Percentiles rank a stretch among this genome's conserved stretches.
phyloP scores from a whole-genome alignment of 2,329 filamentous ascomycete genomes.

The Trichoderma koningii region DNA sequence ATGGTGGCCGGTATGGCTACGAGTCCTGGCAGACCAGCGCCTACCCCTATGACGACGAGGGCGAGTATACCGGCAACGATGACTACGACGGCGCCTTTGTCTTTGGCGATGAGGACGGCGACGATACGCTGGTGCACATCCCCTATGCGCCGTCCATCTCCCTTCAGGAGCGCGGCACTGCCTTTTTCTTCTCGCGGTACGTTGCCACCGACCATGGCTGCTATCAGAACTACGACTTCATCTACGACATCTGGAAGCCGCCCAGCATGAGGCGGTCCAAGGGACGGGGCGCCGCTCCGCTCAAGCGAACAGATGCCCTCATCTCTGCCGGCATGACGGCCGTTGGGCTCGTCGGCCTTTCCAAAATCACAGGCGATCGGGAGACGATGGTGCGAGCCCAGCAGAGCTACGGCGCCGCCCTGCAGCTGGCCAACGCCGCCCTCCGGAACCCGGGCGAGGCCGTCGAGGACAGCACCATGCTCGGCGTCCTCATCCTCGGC shows the following conservation, averaged over 20 bases:
- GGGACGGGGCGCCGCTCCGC: conserved; percentile 39
- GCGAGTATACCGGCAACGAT: not conserved
- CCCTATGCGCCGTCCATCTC: conserved; percentile 31
- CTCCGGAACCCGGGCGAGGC: conserved; percentile 48
- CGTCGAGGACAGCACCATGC: conserved; percentile 54
- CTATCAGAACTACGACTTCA: conserved; percentile 55
- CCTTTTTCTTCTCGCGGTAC: conserved; percentile 56
- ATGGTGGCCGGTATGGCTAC: not conserved
- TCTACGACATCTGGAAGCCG: conserved; percentile 56
- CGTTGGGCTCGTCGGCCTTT: conserved; percentile 55
- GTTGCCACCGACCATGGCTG: conserved; percentile 50
- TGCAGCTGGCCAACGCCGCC: conserved; percentile 53
- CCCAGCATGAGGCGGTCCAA: conserved; percentile 38
- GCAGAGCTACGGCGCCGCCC: conserved; percentile 54
- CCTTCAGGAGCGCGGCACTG: conserved; percentile 48
- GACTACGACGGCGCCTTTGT: not conserved
- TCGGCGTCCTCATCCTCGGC: conserved; percentile 55
- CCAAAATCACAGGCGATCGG: conserved; percentile 47
- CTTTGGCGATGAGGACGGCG: conserved; percentile 15
- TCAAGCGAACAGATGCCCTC: conserved; percentile 33
- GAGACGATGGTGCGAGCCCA: conserved; percentile 51
- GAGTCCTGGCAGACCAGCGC: not conserved
- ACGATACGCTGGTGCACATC: conserved; percentile 24
- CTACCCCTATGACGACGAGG: not conserved
- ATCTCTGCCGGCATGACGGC: conserved; percentile 57